Evolutionary conservation across 345 rosid species (phyloP).

Genomic region (thale cress (Arabidopsis thaliana)): DNA sequence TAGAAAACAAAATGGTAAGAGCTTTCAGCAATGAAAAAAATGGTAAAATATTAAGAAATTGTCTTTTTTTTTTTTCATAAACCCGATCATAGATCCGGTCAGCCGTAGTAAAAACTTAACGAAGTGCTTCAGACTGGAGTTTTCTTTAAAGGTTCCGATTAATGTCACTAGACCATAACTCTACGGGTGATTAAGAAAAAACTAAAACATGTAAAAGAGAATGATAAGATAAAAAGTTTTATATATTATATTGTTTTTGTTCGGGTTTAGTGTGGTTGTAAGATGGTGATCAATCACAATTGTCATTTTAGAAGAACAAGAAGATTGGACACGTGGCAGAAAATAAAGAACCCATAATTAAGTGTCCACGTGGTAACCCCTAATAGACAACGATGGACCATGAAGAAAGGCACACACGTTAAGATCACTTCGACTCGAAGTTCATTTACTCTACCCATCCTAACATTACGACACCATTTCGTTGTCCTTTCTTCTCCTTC

Average conservation of each 20-base stretch:
- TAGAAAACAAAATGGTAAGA: not conserved
- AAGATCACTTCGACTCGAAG: constrained; percentile 19
- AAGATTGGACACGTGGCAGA: not conserved
- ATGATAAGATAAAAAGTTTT: not conserved
- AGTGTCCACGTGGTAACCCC: not conserved
- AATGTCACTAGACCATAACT: too few relatives aligned
- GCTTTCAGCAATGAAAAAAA: not conserved
- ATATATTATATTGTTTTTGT: not conserved
- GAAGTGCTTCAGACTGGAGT: too few relatives aligned
- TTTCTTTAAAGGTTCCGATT: too few relatives aligned
- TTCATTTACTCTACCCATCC: constrained; percentile 12
- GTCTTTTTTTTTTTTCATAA: too few relatives aligned
- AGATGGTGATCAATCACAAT: not conserved
- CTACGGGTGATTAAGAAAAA: too few relatives aligned
- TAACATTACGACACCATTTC: constrained; percentile 1
- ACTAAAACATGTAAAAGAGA: not conserved
- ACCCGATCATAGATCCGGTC: too few relatives aligned
- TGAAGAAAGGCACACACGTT: constrained; percentile 5
- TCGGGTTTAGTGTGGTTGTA: not conserved
- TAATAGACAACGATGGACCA: constrained; percentile 24
- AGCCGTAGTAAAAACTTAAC: too few relatives aligned
- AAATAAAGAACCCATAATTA: not conserved
- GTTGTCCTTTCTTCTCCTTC: constrained; percentile 5
- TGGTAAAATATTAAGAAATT: too few relatives aligned
- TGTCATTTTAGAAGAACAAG: not conserved